Base-by-base conservation (phyloP, 768 basidiomycete species). In the Leucosporidium creatinivorum region DNA sequence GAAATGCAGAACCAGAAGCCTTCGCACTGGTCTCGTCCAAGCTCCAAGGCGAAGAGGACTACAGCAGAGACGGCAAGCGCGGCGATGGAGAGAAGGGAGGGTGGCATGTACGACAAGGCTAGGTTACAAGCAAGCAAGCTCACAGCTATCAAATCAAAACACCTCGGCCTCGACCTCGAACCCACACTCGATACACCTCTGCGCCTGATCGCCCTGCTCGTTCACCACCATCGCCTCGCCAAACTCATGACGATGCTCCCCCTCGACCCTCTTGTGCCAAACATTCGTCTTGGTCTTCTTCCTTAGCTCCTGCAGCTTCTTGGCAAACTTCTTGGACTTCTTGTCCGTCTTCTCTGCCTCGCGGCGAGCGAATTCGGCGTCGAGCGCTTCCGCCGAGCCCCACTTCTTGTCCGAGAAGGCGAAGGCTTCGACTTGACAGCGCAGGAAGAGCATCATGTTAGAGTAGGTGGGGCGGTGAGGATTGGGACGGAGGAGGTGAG, bases 371-470 rank as follows among this genome's bases (percentile, higher is more conserved):
- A 86, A 98, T 76, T 97, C 94, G 9, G 82, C 83, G 75, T 98
- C 94, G 58, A 99, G 78, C 15, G 85, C 91, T 77, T 96, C 93
- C 13, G 90, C 83, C 1, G 91, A 89, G 0, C 92, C 93, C 96
- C 96, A 99, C 79, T 99, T 99, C 77, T 89, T 87, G 88, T 88
- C 52, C 36, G 69, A 71, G 65, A 76, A 96, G 7, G 96, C 94
- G 78, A 93, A 97, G 55, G 87, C 89, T 77, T 99, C 96, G 2
- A 96, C 91, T 77, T 98, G 94, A 75, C 81, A 88, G 44, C 96
- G 86, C 7, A 97, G 82, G 79, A 89, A 98, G 26, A 99, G 83
- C 96, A 98, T 98, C 96, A 98, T 98, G 81, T 98, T 99, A 47
- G 89, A 89, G 76, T 89, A 98, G 0, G 91, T 93, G 17, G 92